A percentile compares a stretch with the other conserved stretches of the same genome.
Conservation (phyloP, 2,329 filamentous ascomycete genomes). For the Geosmithia putterillii region DNA sequence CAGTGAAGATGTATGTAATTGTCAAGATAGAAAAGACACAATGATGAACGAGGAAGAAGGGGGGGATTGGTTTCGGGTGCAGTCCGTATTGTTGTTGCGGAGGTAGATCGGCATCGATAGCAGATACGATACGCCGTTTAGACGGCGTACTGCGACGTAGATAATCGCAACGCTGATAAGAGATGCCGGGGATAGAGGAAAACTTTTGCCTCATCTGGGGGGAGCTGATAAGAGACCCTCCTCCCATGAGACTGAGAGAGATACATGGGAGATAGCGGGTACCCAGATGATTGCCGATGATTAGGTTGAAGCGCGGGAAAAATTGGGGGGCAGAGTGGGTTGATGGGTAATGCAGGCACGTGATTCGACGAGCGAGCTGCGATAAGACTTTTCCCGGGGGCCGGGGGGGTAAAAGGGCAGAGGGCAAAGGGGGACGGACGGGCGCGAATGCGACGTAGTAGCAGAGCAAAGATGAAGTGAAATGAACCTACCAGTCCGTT, state of each 20-base stretch:
- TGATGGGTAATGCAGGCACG: slow-evolving; percentile 1
- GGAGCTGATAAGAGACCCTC: slow-evolving; percentile 25
- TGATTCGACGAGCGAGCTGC: background rate
- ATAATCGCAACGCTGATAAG: slow-evolving; percentile 27
- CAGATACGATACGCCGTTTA: background rate
- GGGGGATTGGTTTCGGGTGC: background rate
- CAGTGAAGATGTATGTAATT: background rate
- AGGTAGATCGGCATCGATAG: slow-evolving; percentile 2
- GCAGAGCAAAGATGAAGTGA: background rate
- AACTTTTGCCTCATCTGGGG: slow-evolving; percentile 16
- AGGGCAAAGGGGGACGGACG: background rate
- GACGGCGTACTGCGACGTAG: too few relatives aligned
- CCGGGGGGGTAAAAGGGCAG: background rate
- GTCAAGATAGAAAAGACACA: background rate
- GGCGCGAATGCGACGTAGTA: background rate
- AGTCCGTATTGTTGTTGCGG: background rate
- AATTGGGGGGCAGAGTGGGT: slow-evolving; percentile 8
- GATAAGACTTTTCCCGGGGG: slow-evolving; percentile 1
- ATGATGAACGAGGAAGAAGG: background rate
- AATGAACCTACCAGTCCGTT: slow-evolving; percentile 9
- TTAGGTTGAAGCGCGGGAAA: background rate
- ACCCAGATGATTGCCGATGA: slow-evolving; percentile 3
- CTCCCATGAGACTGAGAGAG: too few relatives aligned
- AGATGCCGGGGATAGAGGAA: slow-evolving; percentile 17
- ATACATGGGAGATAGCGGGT: slow-evolving; percentile 12